Evolutionary conservation across 768 basidiomycete species (phyloP).

Genomic region (Xerocomellus dryophilus): DNA sequence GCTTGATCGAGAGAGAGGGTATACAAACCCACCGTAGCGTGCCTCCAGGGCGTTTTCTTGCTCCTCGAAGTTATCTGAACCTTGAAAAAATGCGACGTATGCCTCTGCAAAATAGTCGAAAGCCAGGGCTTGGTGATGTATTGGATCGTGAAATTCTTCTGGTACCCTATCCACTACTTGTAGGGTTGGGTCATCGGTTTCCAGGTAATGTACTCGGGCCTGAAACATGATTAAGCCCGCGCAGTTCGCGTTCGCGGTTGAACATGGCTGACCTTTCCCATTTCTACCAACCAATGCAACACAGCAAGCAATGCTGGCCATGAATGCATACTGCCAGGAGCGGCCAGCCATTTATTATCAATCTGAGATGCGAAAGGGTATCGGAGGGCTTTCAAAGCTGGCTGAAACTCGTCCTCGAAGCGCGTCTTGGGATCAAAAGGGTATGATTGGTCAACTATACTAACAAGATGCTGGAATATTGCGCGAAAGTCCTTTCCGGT

Average conservation of each 20-base stretch:
- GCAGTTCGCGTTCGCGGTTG: background rate
- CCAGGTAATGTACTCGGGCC: conserved; percentile 45
- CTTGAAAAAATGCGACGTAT: conserved; percentile 65
- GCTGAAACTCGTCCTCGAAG: conserved; percentile 81
- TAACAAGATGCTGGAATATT: conserved; percentile 78
- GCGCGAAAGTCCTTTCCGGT: conserved; percentile 83
- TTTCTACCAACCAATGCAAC: conserved; percentile 87
- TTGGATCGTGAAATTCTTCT: conserved; percentile 71
- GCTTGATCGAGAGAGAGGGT: background rate
- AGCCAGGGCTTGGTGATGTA: conserved; percentile 74
- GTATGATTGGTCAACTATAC: conserved; percentile 67
- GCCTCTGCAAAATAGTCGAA: conserved; percentile 69
- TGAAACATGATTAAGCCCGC: conserved; percentile 7
- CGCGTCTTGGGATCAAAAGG: conserved; percentile 51
- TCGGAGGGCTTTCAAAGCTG: conserved; percentile 65
- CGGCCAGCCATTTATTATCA: conserved; percentile 82
- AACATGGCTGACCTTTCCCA: conserved; percentile 64
- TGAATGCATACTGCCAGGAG: conserved; percentile 86
- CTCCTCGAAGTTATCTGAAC: conserved; percentile 65
- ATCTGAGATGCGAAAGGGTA: conserved; percentile 82
- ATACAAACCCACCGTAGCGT: conserved; percentile 60
- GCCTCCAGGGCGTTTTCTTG: conserved; percentile 69
- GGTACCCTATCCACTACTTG: conserved; percentile 60
- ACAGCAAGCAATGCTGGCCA: conserved; percentile 89
- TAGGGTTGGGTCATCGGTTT: conserved; percentile 64